Evolutionary conservation across 31 red algal species (phyloP).

Genomic region (Odonthalia washingtoniensis): DNA sequence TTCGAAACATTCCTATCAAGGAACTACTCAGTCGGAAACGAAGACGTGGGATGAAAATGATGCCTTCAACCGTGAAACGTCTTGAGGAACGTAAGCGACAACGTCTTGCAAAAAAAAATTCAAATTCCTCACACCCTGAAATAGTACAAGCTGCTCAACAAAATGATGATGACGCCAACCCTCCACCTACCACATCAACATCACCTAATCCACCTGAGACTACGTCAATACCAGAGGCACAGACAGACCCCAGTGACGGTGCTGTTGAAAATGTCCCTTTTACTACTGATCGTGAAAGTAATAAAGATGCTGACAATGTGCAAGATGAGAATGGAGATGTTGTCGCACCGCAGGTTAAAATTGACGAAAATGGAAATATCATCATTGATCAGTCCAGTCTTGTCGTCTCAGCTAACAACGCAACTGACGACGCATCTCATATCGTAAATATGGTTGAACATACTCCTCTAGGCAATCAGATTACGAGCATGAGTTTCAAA

Average conservation of each 20-base stretch:
- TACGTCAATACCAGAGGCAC: background rate
- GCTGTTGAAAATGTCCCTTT: background rate
- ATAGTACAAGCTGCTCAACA: background rate
- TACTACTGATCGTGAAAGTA: too few relatives aligned
- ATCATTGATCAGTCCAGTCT: constrained; percentile 82
- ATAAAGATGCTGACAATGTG: constrained; percentile 13
- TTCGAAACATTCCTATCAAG: constrained; percentile 57
- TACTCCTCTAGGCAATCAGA: constrained; percentile 49
- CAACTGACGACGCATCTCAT: constrained; percentile 32
- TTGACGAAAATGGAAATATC: constrained; percentile 93
- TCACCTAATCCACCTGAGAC: background rate
- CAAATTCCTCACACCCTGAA: background rate
- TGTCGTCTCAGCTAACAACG: constrained; percentile 71
- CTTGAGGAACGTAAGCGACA: constrained; percentile 46
- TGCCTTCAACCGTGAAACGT: constrained; percentile 55
- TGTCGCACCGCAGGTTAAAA: constrained; percentile 86
- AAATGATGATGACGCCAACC: background rate
- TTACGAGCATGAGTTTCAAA: constrained; percentile 71
- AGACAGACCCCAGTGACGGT: background rate
- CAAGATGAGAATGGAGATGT: constrained; percentile 54
- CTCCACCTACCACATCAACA: background rate
- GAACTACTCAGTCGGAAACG: constrained; percentile 61
- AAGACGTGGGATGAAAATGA: constrained; percentile 40
- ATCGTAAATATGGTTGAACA: constrained; percentile 57
- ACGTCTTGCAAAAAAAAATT: constrained; percentile 28